phyloP scores from a whole-genome alignment of 2,329 filamentous ascomycete genomes.

The Fusarium equiseti region DNA sequence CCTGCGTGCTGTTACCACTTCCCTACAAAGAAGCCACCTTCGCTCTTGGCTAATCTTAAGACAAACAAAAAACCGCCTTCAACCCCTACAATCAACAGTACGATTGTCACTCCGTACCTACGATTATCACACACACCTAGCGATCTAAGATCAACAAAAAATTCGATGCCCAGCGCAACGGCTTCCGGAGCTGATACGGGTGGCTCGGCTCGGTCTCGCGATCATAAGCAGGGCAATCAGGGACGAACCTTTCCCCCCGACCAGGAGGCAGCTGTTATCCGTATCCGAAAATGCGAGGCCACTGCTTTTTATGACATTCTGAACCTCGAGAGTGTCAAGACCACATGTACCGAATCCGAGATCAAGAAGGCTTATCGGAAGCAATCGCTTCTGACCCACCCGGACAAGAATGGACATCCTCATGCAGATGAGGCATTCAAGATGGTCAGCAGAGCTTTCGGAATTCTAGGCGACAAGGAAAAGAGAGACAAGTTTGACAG shows the following conservation, averaged over 20 bases:
- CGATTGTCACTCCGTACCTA: conserved; percentile 15
- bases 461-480: conserved; percentile 91
- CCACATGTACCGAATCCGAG: conserved; percentile 79
- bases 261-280: conserved; percentile 90
- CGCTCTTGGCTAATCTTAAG: conserved; percentile 27
- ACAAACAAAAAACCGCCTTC: conserved; percentile 17
- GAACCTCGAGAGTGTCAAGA: conserved; percentile 73
- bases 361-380: conserved; percentile 99
- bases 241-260: conserved; percentile 85
- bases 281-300: conserved; percentile 84
- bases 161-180: conserved; percentile 60
- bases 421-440: conserved; percentile 98
- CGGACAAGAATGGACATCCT: conserved; percentile 97
- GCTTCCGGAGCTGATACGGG: conserved; percentile 67
- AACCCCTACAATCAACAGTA: not conserved
- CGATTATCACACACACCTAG: conserved; percentile 1
- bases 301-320: conserved; percentile 98
- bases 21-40: conserved; percentile 40
- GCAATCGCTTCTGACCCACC: conserved; percentile 92
- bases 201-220: conserved; percentile 63
- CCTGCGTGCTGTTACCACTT: conserved; percentile 3
- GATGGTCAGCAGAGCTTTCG: conserved; percentile 94
- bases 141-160: conserved; percentile 3
- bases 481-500: conserved; percentile 87
- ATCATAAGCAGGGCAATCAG: conserved; percentile 82